Evolutionary conservation across 768 basidiomycete species (phyloP), one percentile per base, ranked within the genome.

Genomic region (Favolaschia claudopus): DNA sequence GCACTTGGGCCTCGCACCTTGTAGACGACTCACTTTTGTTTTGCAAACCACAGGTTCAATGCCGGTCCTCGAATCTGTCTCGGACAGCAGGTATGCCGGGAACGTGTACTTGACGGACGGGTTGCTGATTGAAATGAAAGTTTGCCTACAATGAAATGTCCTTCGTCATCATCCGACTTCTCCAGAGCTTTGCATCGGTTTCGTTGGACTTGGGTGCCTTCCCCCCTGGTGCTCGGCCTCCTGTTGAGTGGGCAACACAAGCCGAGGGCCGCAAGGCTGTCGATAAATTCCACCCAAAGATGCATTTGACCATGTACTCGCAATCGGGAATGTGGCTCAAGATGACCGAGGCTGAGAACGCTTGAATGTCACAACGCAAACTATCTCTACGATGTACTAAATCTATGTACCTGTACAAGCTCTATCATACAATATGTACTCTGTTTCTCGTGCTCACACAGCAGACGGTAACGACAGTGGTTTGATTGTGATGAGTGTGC

Each of bases 121-220:
- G 13, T 10, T 34, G 17, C 20, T 34, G 27, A 31, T 33, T 14
- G 14, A 57, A 29, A 13, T 13, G 25, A 7, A 29, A 70, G 67
- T 70, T 72, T 31, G 70, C 70, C 10, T 70, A 72, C 53, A 70
- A 69, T 60, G 73, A 76, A 50, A 68, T 85, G 71, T 88, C 87
- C 1, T 88, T 87, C 73, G 77, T 88, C 69, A 69, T 89, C 47
- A 79, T 89, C 52, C 80, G 85, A 4, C 76, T 89, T 25, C 71
- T 89, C n/a, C 88, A 89, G 66, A 75, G 73, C 36, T 89, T 89
- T 70, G 74, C 76, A 0, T 75, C 76, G 0, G 72, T 89, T 38
- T 69, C 72, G 5, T 74, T 88, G 12, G 82, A 80, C 27, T 70
- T 74, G 12, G 77, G 77, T 2, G 78, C 85, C 0, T 76, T 80